Conservation (phyloP, 164 flowering plant genomes). For the Annona squamosa region DNA sequence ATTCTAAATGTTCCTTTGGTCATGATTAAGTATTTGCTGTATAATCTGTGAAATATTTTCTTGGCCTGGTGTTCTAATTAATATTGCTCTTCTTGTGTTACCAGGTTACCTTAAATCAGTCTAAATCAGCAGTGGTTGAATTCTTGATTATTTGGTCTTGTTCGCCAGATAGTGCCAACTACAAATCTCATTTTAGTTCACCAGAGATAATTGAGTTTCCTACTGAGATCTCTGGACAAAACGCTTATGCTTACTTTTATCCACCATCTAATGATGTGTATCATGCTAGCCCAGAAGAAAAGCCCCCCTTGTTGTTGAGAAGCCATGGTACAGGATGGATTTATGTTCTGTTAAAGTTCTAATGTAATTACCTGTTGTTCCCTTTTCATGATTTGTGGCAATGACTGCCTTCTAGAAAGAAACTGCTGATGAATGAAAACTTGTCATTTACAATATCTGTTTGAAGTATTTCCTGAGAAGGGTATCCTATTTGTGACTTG, state of each 20-base stretch:
- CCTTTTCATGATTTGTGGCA: neutral
- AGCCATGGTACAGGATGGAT: slow-evolving; percentile 66
- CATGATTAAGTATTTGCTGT: neutral
- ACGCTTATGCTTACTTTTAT: slow-evolving; percentile 89
- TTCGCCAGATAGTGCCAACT: slow-evolving; percentile 49
- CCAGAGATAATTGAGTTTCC: slow-evolving; percentile 90
- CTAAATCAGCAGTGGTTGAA: slow-evolving; percentile 35
- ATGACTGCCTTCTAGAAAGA: no score
- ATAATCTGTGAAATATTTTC: neutral
- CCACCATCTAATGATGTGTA: slow-evolving; percentile 70
- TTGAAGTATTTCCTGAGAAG: no score
- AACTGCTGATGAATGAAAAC: neutral
- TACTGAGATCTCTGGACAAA: slow-evolving; percentile 71
- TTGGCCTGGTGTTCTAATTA: slow-evolving; percentile 1
- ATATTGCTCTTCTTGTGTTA: slow-evolving; percentile 6
- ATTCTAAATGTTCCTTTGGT: neutral
- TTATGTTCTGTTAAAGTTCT: neutral
- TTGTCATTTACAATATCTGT: neutral
- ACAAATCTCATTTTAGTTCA: slow-evolving; percentile 51
- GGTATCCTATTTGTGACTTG: neutral
- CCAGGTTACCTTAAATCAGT: slow-evolving; percentile 64
- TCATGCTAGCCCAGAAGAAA: slow-evolving; percentile 64
- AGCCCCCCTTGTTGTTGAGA: slow-evolving; percentile 76
- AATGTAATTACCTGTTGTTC: neutral
- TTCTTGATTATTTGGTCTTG: slow-evolving; percentile 76